Evolutionary conservation across 2,329 filamentous ascomycete species (phyloP), one percentile per base, ranked within the genome.

Genomic region (Alternaria ethzedia): DNA sequence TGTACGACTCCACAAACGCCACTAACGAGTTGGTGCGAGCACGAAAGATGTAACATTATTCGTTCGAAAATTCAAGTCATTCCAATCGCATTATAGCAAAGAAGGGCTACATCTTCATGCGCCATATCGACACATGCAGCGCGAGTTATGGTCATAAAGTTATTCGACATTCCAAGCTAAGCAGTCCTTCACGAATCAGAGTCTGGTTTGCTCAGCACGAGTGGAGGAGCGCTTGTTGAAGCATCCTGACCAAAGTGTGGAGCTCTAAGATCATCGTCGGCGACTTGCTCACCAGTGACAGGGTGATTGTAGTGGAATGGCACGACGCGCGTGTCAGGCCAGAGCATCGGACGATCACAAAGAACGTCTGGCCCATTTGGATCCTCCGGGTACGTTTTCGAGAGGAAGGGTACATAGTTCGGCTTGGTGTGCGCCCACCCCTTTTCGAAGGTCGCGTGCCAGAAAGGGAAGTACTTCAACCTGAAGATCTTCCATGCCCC

Each of bases 391-490:
- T 77, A 87, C 3, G 80, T 83, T 66, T 70, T 80, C 0, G 75
- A 83, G 44, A 84, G 82, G 78, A 85, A 86, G 4, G 85, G 85
- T 5, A 87, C 74, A 70, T 86, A 87, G 54, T 86, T 85, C 54
- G 83, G 80, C 72, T 83, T 83, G 43, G 85, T 87, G 70, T 85
- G 80, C 3, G 81, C 78, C 86, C 86, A 87, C 32, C 86, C 86
- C 44, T 81, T 82, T 73, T 85, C 84, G 61, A 85, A 83, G 26
- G 84, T 82, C 13, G 72, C 75, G 52, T 87, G 86, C 86, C 86
- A 88, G 75, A 87, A 87, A 1, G 86, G 85, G 69, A 87, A 87
- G 73, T 87, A 87, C 45, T 84, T 82, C 64, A 86, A 82, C 32
- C 83, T 79, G 74, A 85, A 84, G 23, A 87, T 81, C 75, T 85